Percentiles rank a stretch among this genome's conserved stretches.
Conservation (phyloP, 2,329 filamentous ascomycete genomes). For the Clarireedia paspali region DNA sequence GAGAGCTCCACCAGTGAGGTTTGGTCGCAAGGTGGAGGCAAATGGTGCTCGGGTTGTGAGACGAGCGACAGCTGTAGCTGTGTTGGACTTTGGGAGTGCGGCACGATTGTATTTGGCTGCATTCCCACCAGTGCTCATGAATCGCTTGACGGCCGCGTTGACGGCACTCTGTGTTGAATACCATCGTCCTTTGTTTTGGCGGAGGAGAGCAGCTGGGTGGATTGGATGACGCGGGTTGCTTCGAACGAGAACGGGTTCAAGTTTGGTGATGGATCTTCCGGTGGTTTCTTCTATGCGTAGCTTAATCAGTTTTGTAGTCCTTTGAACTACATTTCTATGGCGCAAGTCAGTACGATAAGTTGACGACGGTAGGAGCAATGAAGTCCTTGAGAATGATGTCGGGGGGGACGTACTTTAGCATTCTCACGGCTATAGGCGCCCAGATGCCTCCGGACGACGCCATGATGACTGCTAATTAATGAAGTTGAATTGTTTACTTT, state of each 20-base stretch:
- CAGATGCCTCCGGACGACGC: constrained; percentile 25
- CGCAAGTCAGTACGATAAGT: constrained; percentile 15
- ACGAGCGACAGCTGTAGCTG: constrained; percentile 48
- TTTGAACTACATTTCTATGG: constrained; percentile 38
- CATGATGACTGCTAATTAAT: constrained; percentile 17
- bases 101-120: constrained; percentile 40
- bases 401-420: constrained; percentile 23
- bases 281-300: constrained; percentile 34
- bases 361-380: neutral
- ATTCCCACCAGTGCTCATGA: constrained; percentile 28
- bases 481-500: constrained; percentile 3
- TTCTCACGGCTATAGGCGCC: constrained; percentile 28
- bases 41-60: constrained; percentile 76
- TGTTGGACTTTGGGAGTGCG: constrained; percentile 47
- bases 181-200: constrained; percentile 55
- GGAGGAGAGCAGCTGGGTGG: constrained; percentile 53
- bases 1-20: constrained; percentile 80
- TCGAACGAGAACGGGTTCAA: constrained; percentile 53
- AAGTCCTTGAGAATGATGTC: neutral
- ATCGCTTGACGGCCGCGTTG: constrained; percentile 39
- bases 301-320: constrained; percentile 38
- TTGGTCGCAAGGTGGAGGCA: constrained; percentile 80
- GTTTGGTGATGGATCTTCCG: constrained; percentile 37
- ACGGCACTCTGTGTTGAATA: constrained; percentile 51
- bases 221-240: constrained; percentile 44